phyloP scores from a whole-genome alignment of 768 basidiomycete genomes.

The Cystofilobasidium ferigula region DNA sequence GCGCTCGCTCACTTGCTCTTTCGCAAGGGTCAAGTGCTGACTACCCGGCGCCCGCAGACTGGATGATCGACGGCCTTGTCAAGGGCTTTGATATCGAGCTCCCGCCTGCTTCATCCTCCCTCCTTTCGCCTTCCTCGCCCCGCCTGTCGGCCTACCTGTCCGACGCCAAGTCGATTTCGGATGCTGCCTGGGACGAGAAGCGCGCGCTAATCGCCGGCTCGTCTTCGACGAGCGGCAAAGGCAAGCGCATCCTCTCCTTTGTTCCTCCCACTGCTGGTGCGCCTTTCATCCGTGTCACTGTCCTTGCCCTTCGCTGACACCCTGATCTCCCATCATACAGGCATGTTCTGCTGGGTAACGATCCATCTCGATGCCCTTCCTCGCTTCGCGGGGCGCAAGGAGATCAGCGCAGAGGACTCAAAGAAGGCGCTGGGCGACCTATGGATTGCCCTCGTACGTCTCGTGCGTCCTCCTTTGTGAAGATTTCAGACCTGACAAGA shows the following conservation, averaged over 20 bases:
- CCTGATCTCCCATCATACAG: no score
- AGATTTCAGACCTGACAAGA: background rate
- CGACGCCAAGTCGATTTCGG: background rate
- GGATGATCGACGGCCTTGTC: constrained; percentile 24
- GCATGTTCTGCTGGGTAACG: constrained; percentile 22
- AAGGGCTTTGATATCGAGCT: constrained; percentile 23
- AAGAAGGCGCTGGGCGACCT: constrained; percentile 13
- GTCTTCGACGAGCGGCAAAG: background rate
- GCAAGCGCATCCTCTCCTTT: constrained; percentile 17
- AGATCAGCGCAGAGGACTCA: background rate
- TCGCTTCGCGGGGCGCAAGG: background rate
- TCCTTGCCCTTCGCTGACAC: background rate
- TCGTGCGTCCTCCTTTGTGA: background rate
- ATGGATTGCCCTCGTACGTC: background rate
- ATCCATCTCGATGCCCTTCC: constrained; percentile 14
- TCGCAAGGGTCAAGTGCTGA: background rate
- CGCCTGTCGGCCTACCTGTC: constrained; percentile 9
- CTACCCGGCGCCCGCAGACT: constrained; percentile 12
- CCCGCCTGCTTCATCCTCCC: constrained; percentile 2
- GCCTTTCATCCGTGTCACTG: background rate
- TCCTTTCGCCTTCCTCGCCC: constrained; percentile 1
- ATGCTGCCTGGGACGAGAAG: constrained; percentile 25
- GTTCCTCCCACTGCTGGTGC: constrained; percentile 23
- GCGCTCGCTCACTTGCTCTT: background rate
- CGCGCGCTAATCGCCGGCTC: constrained; percentile 8